Base-by-base conservation (phyloP, 768 basidiomycete species). In the Rhizopogon salebrosus region DNA sequence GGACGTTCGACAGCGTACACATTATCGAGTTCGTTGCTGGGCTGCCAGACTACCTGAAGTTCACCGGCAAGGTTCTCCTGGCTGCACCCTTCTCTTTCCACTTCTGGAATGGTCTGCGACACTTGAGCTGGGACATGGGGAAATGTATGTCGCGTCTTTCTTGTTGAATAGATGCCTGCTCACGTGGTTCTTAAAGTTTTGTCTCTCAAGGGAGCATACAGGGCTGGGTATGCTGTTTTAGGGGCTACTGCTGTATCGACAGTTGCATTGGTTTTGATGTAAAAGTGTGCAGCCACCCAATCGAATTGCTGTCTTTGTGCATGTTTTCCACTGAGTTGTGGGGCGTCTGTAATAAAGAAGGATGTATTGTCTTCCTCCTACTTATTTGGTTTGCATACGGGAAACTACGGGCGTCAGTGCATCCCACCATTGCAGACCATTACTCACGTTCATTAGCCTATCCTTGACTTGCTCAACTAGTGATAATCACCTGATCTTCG, bases 31-130 rank as follows among this genome's bases (percentile, higher is more conserved):
- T 84, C 53, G 83, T 87, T 46, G 75, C 80, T 14, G 75, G 78
- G 22, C 74, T 94, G 13, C 95, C 95, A 8, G 83, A 84, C 20
- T 81, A 79, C 54, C 75, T 87, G 59, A 95, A 95, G 72, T 80
- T 83, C 54, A 70, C 80, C 9, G 84, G 80, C 48, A 98, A 97
- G 72, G 71, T 82, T 24, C 62, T 92, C 55, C 80, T 98, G 41
- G 93, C 92, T 11, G 77, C 81, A 3, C 92, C 95, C 1, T 95
- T 97, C 69, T 81, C 90, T 14, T 98, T 87, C 82, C 95, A 98
- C 73, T 80, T 82, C 7, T 77, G 84, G 70, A 98, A 98, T 70
- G 95, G 95, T 3, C 56, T 98, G 55, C 82, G 95, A 38, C 95
- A 98, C 76, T 72, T 98, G 62, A 68, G 71, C 31, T 98, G 95